Evolutionary conservation across 2,329 filamentous ascomycete genomes (phyloP), one percentile per base, ranked within the genome.

Genomic region (Nothopassalora personata): DNA sequence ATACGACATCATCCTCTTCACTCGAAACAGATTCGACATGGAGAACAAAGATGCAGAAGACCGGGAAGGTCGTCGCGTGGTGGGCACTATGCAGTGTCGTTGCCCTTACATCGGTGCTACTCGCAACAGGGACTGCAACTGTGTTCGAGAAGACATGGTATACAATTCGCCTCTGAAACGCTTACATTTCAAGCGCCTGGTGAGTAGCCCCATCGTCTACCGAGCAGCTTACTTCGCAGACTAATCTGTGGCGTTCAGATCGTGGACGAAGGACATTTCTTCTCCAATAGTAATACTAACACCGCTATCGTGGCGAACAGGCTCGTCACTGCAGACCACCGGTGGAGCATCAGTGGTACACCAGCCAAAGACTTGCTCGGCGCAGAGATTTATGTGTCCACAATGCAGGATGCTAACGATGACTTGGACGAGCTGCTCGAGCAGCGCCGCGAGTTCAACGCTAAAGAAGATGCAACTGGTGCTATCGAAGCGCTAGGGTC

Each of bases 321-420:
- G 53, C 77, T 86, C 27, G 71, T 81, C 4, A 73, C 70, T 39
- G 77, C 91, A 15, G 86, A 91, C 50, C 83, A 90, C 18, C 84
- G 89, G 9, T 97, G 93, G 93, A 85, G 96, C 4, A 88, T 96
- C 0, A 95, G 90, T 0, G 93, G 93, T 57, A 97, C 93, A 0
- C 93, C 93, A 2, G 91, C 91, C 0, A 87, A 86, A 62, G 90
- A 91, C 9, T 77, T 97, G 0, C 90, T 91, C 57, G 91, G 92
- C 0, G 81, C 91, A 0, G 85, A 90, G 61, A 78, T 86, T 11
- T 83, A 83, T 57, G 70, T 84, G 28, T 76, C 78, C 2, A 74
- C 74, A 2, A 64, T 59, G 49, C 34, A 48, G 10, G 33, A 54
- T 50, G 57, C 46, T 3, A 46, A 58, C 28, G 58, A 61, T 31